These are phyloP conservation scores for Galerina sulciceps DNA, from an alignment of 768 basidiomycete species.

Conservation along the genomic window DNA sequence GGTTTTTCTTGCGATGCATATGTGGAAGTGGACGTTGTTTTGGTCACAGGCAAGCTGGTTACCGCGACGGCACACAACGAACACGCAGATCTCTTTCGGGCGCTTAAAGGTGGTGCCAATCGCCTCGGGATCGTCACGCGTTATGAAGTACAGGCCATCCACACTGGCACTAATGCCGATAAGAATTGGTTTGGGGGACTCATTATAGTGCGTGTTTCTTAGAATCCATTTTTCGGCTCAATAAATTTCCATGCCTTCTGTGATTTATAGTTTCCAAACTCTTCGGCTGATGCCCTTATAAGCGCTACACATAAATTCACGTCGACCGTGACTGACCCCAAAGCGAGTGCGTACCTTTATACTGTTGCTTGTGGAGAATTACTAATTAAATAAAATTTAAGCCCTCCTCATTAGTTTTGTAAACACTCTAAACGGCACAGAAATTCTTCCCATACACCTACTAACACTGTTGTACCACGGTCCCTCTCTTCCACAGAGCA, in stretches of 20 bases:
- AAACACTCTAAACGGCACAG: constrained; percentile 24
- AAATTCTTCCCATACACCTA: constrained; percentile 27
- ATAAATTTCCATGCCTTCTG: neutral
- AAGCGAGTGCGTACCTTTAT: constrained; percentile 34
- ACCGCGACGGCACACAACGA: constrained; percentile 44
- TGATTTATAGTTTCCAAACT: constrained; percentile 39
- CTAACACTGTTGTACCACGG: constrained; percentile 41
- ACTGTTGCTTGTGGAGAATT: neutral
- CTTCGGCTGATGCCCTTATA: constrained; percentile 40
- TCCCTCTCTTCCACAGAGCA: constrained; percentile 30
- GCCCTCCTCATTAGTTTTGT: constrained; percentile 30
- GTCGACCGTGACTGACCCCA: constrained; percentile 38
- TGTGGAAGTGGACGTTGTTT: constrained; percentile 45
- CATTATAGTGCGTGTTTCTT: constrained; percentile 32
- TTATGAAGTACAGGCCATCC: constrained; percentile 42
- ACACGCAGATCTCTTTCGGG: constrained; percentile 46
- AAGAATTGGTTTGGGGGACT: constrained; percentile 43
- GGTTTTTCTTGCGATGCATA: constrained; percentile 45
- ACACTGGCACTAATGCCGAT: constrained; percentile 40
- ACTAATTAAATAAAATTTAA: constrained; percentile 14
- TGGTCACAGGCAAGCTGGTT: constrained; percentile 42
- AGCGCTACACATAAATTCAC: constrained; percentile 41
- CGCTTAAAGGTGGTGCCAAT: constrained; percentile 49
- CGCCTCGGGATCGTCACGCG: constrained; percentile 50
- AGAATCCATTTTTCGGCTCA: neutral